Percentiles rank a stretch among this genome's conserved stretches.
phyloP scores from a whole-genome alignment of 2,329 filamentous ascomycete genomes.

The Microdochium trichocladiopsis region DNA sequence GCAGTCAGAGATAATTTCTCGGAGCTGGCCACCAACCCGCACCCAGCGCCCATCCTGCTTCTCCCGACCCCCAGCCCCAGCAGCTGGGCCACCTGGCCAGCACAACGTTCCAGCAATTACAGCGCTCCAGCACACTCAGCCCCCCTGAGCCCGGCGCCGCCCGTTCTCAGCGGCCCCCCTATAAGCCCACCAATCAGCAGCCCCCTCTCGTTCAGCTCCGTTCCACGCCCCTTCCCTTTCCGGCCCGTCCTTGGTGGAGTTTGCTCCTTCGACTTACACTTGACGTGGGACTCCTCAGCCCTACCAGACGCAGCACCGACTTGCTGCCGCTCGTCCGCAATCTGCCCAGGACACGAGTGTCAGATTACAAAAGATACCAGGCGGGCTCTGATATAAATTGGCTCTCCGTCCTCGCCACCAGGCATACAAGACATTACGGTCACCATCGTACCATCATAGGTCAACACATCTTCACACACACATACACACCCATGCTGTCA shows the following conservation, averaged over 20 bases:
- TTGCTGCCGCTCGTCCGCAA: neutral
- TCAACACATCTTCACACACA: neutral
- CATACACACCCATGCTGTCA: constrained; percentile 19
- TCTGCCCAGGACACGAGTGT: neutral
- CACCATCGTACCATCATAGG: too few relatives aligned
- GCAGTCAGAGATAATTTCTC: neutral
- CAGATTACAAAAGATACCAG: neutral
- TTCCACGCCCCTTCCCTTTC: neutral
- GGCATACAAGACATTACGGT: too few relatives aligned
- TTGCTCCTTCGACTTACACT: neutral
- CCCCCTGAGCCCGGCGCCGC: too few relatives aligned
- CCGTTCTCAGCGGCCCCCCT: too few relatives aligned
- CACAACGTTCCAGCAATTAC: neutral
- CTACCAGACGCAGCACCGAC: neutral
- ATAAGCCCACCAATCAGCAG: too few relatives aligned
- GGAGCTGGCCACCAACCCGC: neutral
- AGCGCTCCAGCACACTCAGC: too few relatives aligned
- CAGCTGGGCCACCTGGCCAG: neutral
- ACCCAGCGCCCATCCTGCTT: neutral
- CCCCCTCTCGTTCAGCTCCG: too few relatives aligned
- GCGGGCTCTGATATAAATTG: neutral
- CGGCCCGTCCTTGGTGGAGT: neutral
- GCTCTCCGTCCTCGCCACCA: constrained; percentile 3
- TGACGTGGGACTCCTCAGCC: neutral
- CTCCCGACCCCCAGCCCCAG: neutral